Conservation (phyloP, 495 filamentous ascomycete genomes). For the Ascobolus immersus region DNA sequence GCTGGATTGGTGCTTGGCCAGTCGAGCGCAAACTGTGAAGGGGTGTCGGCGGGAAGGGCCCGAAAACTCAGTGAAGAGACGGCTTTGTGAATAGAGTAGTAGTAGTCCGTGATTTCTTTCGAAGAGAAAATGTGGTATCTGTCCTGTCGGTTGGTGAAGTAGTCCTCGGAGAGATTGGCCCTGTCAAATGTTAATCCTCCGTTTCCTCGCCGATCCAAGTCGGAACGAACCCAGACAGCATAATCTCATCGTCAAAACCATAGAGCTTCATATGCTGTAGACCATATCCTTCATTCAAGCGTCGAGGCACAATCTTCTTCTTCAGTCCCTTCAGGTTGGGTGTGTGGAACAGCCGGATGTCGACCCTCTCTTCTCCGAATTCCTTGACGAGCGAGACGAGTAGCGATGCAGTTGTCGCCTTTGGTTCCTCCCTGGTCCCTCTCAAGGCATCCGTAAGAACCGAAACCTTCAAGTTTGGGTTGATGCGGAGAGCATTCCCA, state of each 20-base stretch:
- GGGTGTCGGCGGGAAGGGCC: conserved; percentile 34
- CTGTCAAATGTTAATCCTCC: conserved; percentile 16
- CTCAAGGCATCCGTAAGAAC: conserved; percentile 82
- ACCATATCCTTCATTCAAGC: conserved; percentile 96
- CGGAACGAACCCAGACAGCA: conserved; percentile 51
- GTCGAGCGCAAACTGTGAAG: conserved; percentile 34
- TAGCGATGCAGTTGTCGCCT: conserved; percentile 73
- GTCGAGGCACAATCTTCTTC: conserved; percentile 57
- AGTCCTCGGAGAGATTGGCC: conserved; percentile 78
- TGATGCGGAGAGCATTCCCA: conserved; percentile 42
- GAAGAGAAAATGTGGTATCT: conserved; percentile 80
- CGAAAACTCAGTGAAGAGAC: conserved; percentile 59
- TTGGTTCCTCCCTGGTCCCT: conserved; percentile 71
- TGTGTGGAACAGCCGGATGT: conserved; percentile 92
- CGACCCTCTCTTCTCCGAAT: conserved; percentile 65
- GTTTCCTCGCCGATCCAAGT: neutral
- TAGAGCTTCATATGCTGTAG: conserved; percentile 99
- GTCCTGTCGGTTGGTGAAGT: conserved; percentile 89
- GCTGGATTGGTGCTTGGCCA: conserved; percentile 60
- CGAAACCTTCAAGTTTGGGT: conserved; percentile 57
- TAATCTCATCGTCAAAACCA: conserved; percentile 83
- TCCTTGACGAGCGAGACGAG: conserved; percentile 55
- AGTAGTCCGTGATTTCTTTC: conserved; percentile 57
- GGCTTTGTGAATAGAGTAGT: conserved; percentile 44
- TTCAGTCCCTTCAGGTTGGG: conserved; percentile 74